Base-by-base conservation (phyloP, 257 asterid species). In the Pogostemon cablin region DNA sequence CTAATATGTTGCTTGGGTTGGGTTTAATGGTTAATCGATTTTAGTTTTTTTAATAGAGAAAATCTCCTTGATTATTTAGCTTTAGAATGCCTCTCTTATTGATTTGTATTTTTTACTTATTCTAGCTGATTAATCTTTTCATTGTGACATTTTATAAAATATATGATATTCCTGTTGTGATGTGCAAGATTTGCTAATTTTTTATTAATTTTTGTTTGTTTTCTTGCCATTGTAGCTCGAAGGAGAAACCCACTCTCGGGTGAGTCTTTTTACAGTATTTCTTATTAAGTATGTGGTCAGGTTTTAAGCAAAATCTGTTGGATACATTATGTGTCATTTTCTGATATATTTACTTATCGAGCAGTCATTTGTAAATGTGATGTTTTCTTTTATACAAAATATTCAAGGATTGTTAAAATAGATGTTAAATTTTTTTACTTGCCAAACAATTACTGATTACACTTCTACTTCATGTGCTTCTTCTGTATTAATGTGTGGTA, bases 241-340 rank as follows among this genome's bases (percentile, higher is more conserved):
- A 92, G 98, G 98, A 92, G 97, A 92, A 86, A 76, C 98, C 98
- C 96, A 90, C 98, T 92, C 97, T 92, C 68, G 98, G 98, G 98
- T 88, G 80, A 83, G 95, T 73, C 62, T 50, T 68, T 65, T 25
- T 15, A 65, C 35, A 52, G 32, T 38, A 68, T 47, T 65, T 49
- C n/a, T 43, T 12, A 7, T 35, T 7, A 41, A 60, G 49, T 46
- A 35, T 57, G 40, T 59, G 3, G n/a, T 12, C 12, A 5, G 39
- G 43, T 37, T 69, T 5, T 46, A 11, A 43, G 25, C n/a, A 2
- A 53, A 38, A 37, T 54, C 46, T 62, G 25, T 48, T 68, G 63
- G 6, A 37, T 46, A 37, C 65, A 39, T n/a, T 69, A 4, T 59
- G 59, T 58, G 76, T 7, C 4, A 54, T 62, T 58, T 0, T 34